phyloP scores from a whole-genome alignment of 225 moss, liverwort and hornwort genomes.

The Pseudoscleropodium purum region DNA sequence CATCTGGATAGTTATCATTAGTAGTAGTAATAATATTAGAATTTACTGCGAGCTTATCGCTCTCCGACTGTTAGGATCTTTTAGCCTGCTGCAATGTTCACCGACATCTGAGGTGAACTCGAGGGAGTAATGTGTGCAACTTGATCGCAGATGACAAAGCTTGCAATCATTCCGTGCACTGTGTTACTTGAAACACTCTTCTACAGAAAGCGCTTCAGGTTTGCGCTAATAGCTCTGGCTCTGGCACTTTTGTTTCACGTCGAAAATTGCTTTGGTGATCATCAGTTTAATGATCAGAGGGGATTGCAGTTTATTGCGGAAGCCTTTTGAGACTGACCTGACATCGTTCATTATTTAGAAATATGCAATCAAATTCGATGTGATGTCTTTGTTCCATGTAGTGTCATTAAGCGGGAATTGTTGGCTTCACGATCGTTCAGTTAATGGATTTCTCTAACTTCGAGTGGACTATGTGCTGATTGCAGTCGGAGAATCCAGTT shows the following conservation, averaged over 20 bases:
- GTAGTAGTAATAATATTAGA: not conserved
- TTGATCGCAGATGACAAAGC: constrained; percentile 68
- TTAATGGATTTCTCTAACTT: not conserved
- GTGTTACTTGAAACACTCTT: constrained; percentile 87
- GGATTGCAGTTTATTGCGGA: not conserved
- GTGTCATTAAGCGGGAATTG: not conserved
- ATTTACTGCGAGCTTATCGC: not conserved
- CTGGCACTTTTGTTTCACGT: not conserved
- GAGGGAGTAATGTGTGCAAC: constrained; percentile 13
- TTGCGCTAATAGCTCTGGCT: not conserved
- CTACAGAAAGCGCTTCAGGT: constrained; percentile 84
- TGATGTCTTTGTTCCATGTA: not conserved
- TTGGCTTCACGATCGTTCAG: not conserved
- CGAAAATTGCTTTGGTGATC: not conserved
- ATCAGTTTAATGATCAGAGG: not conserved
- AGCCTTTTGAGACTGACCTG: not conserved
- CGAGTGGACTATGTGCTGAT: not conserved
- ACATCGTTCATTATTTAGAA: not conserved
- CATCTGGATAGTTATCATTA: not conserved
- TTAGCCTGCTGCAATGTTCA: not conserved
- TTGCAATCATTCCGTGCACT: constrained; percentile 95
- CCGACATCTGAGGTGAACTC: not conserved
- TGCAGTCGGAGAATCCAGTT: constrained; percentile 83
- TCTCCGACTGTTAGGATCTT: not conserved
- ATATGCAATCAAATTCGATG: not conserved